Evolutionary conservation across 176 grass and related monocot genomes (phyloP).

Genomic region (Oryza coarctata): DNA sequence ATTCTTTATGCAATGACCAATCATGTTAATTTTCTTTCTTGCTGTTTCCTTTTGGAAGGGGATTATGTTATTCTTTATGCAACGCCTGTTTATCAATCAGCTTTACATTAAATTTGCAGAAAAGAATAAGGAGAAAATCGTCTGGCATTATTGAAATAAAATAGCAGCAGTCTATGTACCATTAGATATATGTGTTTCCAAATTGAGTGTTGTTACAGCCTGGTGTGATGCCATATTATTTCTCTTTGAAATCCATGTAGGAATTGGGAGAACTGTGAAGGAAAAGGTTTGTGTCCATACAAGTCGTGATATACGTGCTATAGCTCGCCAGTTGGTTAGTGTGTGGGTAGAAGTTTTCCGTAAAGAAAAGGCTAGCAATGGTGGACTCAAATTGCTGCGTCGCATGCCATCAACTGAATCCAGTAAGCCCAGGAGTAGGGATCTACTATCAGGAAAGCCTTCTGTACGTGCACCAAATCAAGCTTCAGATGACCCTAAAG

Average conservation of each 20-base stretch:
- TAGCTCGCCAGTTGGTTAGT: constrained; percentile 87
- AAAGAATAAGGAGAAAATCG: constrained; percentile 22
- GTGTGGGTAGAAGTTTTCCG: constrained; percentile 98
- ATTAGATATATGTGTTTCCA: constrained; percentile 24
- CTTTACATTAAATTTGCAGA: constrained; percentile 5
- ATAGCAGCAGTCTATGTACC: constrained; percentile 21
- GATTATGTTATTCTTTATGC: background rate
- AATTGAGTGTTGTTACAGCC: constrained; percentile 1
- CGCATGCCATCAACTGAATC: constrained; percentile 52
- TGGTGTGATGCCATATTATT: constrained; percentile 19
- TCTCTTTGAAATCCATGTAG: constrained; percentile 40
- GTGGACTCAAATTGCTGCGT: constrained; percentile 65
- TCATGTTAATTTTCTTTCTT: too few relatives aligned
- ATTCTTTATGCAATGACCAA: too few relatives aligned
- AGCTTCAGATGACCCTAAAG: constrained; percentile 41
- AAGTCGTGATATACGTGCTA: constrained; percentile 95
- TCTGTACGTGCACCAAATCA: constrained; percentile 38
- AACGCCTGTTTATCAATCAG: background rate
- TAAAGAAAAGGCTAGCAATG: constrained; percentile 88
- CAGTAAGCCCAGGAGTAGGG: constrained; percentile 55
- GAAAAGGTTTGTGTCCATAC: constrained; percentile 99
- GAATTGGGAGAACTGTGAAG: constrained; percentile 90
- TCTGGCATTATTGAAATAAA: constrained; percentile 5
- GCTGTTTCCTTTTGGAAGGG: too few relatives aligned
- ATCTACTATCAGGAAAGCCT: constrained; percentile 51